Percentiles rank a stretch among this genome's conserved stretches.
Conservation (phyloP, 306 rosid genomes). For the Cyamopsis tetragonoloba region DNA sequence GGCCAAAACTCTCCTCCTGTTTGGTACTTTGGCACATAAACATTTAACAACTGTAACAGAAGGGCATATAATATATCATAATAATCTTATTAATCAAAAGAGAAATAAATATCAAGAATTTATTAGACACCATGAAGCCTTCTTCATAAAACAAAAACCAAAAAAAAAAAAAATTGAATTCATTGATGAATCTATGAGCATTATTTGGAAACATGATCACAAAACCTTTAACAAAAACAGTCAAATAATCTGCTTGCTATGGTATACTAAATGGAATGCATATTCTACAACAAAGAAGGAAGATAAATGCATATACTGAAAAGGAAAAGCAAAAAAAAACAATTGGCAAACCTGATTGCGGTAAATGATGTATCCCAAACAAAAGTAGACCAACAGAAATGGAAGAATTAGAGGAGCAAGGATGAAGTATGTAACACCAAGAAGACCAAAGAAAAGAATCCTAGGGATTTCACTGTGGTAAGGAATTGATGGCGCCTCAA, state of each 20-base stretch:
- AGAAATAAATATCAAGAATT: not conserved
- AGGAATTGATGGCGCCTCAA: conserved; percentile 61
- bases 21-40: conserved; percentile 56
- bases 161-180: not conserved
- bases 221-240: not conserved
- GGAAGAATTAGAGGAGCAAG: conserved; percentile 92
- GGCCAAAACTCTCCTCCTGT: conserved; percentile 81
- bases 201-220: not conserved
- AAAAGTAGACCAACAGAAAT: conserved; percentile 70
- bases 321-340: not conserved
- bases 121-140: not conserved
- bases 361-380: conserved; percentile 69
- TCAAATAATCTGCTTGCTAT: not conserved
- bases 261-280: not conserved
- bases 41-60: conserved; percentile 60
- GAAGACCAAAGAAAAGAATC: conserved; percentile 79
- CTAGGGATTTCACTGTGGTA: conserved; percentile 65
- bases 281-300: not conserved
- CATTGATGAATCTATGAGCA: not conserved
- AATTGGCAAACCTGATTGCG: conserved; percentile 73
- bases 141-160: not conserved
- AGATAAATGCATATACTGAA: not conserved
- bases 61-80: conserved; percentile 9
- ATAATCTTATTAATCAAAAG: not conserved
- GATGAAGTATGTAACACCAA: conserved; percentile 75